Percentiles rank a stretch among this genome's conserved stretches.
These are phyloP conservation scores for Wallacemonas rigidus DNA, from an alignment of 208 protist genomes.

Conservation along the genomic window DNA sequence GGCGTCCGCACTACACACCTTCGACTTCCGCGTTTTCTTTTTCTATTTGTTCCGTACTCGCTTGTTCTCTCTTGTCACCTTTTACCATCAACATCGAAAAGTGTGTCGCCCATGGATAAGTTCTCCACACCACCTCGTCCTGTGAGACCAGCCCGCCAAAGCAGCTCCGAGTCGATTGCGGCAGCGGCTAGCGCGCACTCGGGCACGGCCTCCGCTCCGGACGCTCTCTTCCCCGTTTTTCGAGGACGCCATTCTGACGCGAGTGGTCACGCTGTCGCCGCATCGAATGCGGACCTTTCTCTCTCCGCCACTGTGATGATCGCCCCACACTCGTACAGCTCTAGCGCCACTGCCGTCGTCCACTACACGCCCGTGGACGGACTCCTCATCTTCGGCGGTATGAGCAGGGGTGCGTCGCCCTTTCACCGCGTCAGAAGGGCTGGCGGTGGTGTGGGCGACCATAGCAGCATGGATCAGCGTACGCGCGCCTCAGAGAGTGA, in stretches of 20 bases:
- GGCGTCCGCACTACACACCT: not conserved
- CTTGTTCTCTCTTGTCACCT: too few relatives aligned
- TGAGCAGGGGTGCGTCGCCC: not conserved
- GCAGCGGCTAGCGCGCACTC: conserved; percentile 2
- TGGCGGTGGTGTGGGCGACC: not conserved
- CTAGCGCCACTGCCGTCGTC: conserved; percentile 10
- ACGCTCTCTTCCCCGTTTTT: not conserved
- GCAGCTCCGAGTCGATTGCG: conserved; percentile 20
- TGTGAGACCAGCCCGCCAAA: not conserved
- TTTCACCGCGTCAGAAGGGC: not conserved
- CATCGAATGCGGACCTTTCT: not conserved
- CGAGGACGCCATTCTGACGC: not conserved
- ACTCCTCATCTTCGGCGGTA: not conserved
- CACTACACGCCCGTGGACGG: not conserved
- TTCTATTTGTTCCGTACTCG: not conserved
- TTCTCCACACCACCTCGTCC: not conserved
- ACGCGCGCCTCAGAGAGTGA: conserved; percentile 3
- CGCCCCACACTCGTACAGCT: not conserved
- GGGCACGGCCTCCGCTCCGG: not conserved
- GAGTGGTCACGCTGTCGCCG: not conserved
- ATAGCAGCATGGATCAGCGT: not conserved
- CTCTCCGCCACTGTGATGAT: conserved; percentile 8
- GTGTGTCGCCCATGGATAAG: not conserved
- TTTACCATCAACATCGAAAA: too few relatives aligned
- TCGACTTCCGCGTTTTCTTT: not conserved